A percentile compares a stretch with the other conserved stretches of the same genome.
Evolutionary conservation across 441 rosid genomes (phyloP).

Genomic region (Jatropha multifida): DNA sequence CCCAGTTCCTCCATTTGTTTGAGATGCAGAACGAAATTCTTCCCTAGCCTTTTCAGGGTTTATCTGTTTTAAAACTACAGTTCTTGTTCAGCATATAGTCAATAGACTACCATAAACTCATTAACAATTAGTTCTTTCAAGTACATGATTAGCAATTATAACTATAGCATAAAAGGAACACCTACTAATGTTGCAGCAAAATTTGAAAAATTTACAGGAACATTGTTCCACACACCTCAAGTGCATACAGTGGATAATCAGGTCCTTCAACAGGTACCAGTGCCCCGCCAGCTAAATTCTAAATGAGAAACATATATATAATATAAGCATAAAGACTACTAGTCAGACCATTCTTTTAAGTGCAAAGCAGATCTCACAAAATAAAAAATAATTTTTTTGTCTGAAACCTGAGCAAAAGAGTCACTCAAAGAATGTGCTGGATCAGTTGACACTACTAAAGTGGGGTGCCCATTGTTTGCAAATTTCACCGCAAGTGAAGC

Average conservation of each 20-base stretch:
- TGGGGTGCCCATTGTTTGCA: constrained; percentile 89
- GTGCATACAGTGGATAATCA: constrained; percentile 77
- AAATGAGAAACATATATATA: constrained; percentile 9
- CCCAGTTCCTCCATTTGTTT: constrained; percentile 71
- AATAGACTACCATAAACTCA: constrained; percentile 14
- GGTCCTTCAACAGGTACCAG: constrained; percentile 89
- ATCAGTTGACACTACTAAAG: constrained; percentile 93
- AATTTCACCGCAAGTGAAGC: constrained; percentile 92
- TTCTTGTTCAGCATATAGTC: constrained; percentile 23
- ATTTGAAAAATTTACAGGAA: constrained; percentile 1
- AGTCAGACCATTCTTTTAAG: constrained; percentile 5
- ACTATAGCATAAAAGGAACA: constrained; percentile 11
- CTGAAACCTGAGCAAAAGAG: constrained; percentile 84
- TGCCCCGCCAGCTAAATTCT: constrained; percentile 86
- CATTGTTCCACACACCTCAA: constrained; percentile 55
- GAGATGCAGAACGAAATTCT: constrained; percentile 71
- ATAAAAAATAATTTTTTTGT: neutral
- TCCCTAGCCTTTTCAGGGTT: constrained; percentile 90
- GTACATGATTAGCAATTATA: constrained; percentile 11
- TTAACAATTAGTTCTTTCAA: neutral
- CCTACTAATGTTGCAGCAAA: neutral
- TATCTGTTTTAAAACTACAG: constrained; percentile 50
- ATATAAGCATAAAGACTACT: neutral
- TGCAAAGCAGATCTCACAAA: constrained; percentile 12
- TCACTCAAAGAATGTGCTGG: constrained; percentile 97